phyloP scores from a whole-genome alignment of 305 asterid species.

The Plantago rigida region DNA sequence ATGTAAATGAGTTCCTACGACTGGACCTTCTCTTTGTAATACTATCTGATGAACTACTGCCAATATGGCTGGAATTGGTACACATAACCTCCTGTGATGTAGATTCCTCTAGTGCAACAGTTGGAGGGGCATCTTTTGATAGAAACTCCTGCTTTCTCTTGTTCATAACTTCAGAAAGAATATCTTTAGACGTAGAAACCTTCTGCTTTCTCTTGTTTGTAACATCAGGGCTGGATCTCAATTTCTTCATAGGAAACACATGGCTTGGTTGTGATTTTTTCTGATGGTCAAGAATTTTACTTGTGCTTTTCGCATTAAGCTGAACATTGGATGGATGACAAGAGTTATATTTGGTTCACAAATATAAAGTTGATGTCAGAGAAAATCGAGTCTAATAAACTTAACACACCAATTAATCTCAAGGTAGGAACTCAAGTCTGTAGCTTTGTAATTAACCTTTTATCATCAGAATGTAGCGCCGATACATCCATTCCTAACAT shows the following conservation, averaged over 20 bases:
- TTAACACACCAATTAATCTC: neutral
- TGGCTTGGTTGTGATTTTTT: slow-evolving; percentile 37
- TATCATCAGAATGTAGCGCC: neutral
- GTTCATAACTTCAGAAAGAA: slow-evolving; percentile 32
- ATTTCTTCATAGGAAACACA: slow-evolving; percentile 32
- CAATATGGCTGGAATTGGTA: slow-evolving; percentile 26
- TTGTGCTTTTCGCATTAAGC: slow-evolving; percentile 35
- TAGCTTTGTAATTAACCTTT: neutral
- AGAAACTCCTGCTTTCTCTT: slow-evolving; percentile 41
- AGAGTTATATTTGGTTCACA: slow-evolving; percentile 1
- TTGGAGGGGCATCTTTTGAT: slow-evolving; percentile 33
- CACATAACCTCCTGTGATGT: slow-evolving; percentile 36
- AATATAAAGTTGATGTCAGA: neutral
- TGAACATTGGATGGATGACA: slow-evolving; percentile 27
- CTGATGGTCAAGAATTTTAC: slow-evolving; percentile 31
- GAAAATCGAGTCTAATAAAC: neutral
- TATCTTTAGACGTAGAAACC: slow-evolving; percentile 22
- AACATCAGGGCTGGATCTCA: slow-evolving; percentile 33
- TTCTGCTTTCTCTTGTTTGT: slow-evolving; percentile 40
- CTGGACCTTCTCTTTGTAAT: slow-evolving; percentile 43
- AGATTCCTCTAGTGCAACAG: slow-evolving; percentile 34
- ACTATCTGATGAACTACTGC: slow-evolving; percentile 18
- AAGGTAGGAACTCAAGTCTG: neutral
- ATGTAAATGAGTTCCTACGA: slow-evolving; percentile 70
- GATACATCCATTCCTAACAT: neutral